A percentile compares a stretch with the other conserved stretches of the same genome.
phyloP scores from a whole-genome alignment of 2,329 filamentous ascomycete species.

The Didymella exigua region DNA sequence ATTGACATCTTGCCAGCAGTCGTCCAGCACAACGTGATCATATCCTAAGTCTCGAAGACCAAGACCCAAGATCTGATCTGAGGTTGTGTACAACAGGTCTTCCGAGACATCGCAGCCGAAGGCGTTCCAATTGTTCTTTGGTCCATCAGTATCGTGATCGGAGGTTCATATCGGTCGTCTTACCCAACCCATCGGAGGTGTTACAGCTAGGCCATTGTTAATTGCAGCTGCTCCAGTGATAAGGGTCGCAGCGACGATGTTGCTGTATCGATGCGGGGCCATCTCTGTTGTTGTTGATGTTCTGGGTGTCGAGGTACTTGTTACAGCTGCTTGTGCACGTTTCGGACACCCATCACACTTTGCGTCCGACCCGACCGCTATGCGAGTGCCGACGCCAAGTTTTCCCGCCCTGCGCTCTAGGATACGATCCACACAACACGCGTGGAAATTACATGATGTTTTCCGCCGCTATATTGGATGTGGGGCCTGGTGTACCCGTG shows the following conservation, averaged over 20 bases:
- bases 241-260: slow-evolving; percentile 20
- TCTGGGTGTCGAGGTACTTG: neutral
- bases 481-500: slow-evolving; percentile 11
- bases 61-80: slow-evolving; percentile 28
- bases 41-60: slow-evolving; percentile 39
- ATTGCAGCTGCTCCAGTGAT: slow-evolving; percentile 25
- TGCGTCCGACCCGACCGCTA: slow-evolving; percentile 6
- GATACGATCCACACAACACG: slow-evolving; percentile 7
- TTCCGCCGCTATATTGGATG: slow-evolving; percentile 26
- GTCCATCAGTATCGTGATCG: neutral
- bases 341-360: slow-evolving; percentile 2
- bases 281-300: slow-evolving; percentile 4
- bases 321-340: slow-evolving; percentile 1
- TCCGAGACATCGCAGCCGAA: slow-evolving; percentile 39
- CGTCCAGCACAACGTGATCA: slow-evolving; percentile 64
- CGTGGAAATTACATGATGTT: slow-evolving; percentile 22
- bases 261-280: slow-evolving; percentile 15
- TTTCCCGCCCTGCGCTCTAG: slow-evolving; percentile 2
- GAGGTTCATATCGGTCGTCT: neutral
- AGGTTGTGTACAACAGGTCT: slow-evolving; percentile 33
- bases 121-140: slow-evolving; percentile 35
- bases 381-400: slow-evolving; percentile 14
- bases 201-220: slow-evolving; percentile 32
- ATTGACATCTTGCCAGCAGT: slow-evolving; percentile 60
- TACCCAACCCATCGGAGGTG: slow-evolving; percentile 34